Base-by-base conservation (phyloP, 192 early-diverging fungal genomes). In the Glomus cerebriforme region DNA sequence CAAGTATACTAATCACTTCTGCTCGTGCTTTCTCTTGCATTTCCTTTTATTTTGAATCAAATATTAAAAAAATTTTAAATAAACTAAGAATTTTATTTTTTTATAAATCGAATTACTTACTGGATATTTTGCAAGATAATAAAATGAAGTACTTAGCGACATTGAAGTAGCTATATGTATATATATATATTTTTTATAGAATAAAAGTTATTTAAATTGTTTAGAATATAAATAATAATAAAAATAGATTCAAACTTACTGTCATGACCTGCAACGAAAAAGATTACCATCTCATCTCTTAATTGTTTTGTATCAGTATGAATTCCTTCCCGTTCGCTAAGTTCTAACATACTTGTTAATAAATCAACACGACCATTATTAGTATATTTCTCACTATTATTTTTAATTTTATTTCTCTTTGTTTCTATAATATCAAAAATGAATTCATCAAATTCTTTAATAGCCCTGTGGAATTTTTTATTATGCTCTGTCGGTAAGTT, bases 401-500 rank as follows among this genome's bases (percentile, higher is more conserved):
- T 63, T 0, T 63, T 19, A 24, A 63, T 27, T 9, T 27, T 0
- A 27, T 63, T 29, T 63, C 12, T 63, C 12, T 63, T 63, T 29
- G 7, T 7, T 26, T 63, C 19, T 19, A 63, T 63, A 24, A 63
- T 63, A 27, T 63, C 27, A 27, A 12, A 63, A 26, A 63, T 63
- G 27, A 63, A 63, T 19, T 6, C 60, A 63, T 63, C 24, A 29
- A 63, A 63, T 63, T 63, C 60, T 63, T 63, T 63, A 63, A 26
- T 29, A 27, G 27, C 9, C 10, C 27, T 3, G 4, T 3, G 9
- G 24, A 12, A 63, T 26, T 29, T 63, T 12, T 1, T 63, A 63
- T 63, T 63, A 19, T 24, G 27, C 2, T 27, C 27, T 63, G 27
- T 27, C 3, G 60, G 60, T 63, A 63, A 63, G 27, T 63, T 63